Evolutionary conservation across 108 stramenopile species (phyloP).

Genomic region (Cyclotella baltica): DNA sequence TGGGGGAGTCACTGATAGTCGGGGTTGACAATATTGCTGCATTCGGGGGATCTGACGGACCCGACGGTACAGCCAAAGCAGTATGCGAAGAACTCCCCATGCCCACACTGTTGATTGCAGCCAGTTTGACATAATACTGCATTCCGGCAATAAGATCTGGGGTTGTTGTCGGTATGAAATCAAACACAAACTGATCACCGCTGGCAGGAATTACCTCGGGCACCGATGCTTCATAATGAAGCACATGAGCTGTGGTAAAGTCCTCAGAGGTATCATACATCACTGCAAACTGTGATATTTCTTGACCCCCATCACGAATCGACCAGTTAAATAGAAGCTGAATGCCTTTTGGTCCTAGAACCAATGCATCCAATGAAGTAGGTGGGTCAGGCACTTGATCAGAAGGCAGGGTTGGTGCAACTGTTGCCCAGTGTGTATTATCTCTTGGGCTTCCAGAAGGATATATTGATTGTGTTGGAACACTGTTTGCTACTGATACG

Average conservation of each 20-base stretch:
- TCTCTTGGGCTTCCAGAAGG: conserved; percentile 58
- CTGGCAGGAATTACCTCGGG: conserved; percentile 29
- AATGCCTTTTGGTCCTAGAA: conserved; percentile 45
- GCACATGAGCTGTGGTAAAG: conserved; percentile 36
- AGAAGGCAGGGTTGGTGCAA: conserved; percentile 39
- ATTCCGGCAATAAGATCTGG: conserved; percentile 52
- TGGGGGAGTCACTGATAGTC: conserved; percentile 36
- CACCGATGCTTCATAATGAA: conserved; percentile 13
- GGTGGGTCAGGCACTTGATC: conserved; percentile 75
- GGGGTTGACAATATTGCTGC: conserved; percentile 39
- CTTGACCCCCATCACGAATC: conserved; percentile 61
- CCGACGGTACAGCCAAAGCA: conserved; percentile 30
- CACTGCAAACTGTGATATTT: conserved; percentile 63
- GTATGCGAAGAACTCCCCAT: conserved; percentile 44
- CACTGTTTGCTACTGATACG: conserved; percentile 68
- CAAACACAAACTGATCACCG: conserved; percentile 37
- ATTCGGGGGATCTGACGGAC: conserved; percentile 42
- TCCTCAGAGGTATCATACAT: conserved; percentile 55
- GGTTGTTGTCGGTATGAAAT: conserved; percentile 38
- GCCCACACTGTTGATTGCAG: conserved; percentile 68
- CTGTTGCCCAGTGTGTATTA: conserved; percentile 64
- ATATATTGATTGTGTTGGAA: conserved; percentile 60
- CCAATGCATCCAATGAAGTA: conserved; percentile 37
- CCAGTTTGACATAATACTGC: conserved; percentile 66
- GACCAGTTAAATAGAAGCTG: conserved; percentile 71